Conservation (phyloP, 2,329 filamentous ascomycete species). For the Beauveria rudraprayagi region DNA sequence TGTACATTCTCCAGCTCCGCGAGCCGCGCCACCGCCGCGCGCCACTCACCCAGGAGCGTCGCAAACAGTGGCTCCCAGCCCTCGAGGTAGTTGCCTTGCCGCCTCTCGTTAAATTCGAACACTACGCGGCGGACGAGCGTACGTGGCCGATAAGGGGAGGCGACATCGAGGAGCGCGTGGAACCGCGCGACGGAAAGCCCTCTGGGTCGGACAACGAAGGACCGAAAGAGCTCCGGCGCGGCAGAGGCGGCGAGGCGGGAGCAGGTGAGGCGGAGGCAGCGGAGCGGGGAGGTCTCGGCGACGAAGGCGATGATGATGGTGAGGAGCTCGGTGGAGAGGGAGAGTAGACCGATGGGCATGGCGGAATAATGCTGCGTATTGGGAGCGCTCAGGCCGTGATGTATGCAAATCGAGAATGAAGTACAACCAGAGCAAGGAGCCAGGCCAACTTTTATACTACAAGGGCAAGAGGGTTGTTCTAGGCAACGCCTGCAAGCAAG, state of each 20-base stretch:
- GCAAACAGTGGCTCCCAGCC: neutral
- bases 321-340: neutral
- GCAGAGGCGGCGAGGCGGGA: neutral
- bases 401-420: no score
- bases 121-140: neutral
- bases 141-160: no score
- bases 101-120: no score
- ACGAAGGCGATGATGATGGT: neutral
- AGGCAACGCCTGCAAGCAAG: no score
- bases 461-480: no score
- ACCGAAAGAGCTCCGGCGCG: neutral
- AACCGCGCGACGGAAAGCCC: neutral
- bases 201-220: neutral
- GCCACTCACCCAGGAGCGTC: neutral
- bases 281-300: neutral
- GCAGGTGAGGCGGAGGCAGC: neutral
- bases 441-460: no score
- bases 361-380: neutral
- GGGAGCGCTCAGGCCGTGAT: no score
- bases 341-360: neutral
- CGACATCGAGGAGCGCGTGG: neutral
- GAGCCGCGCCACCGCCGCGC: neutral
- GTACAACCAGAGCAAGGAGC: no score
- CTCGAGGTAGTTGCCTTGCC: no score
- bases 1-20: neutral